A percentile compares a stretch with the other conserved stretches of the same genome.
Conservation (phyloP, 176 grass and related monocot genomes). For the Hyparrhenia diplandra region DNA sequence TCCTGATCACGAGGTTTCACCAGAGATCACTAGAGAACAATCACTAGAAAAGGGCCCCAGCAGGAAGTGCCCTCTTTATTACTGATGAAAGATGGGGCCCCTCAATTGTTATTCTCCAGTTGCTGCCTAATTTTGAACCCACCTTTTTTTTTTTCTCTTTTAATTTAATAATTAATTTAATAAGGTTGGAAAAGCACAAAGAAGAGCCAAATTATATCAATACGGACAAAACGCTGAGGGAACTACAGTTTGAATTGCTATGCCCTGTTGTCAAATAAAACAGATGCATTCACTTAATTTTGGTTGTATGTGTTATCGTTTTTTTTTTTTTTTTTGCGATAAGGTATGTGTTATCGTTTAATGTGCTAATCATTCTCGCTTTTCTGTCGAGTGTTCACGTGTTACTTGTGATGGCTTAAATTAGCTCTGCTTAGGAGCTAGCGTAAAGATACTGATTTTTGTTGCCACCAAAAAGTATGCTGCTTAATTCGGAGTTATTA, state of each 20-base stretch:
- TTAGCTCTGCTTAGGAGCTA: neutral
- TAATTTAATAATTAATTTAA: too few relatives aligned
- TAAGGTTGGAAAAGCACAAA: neutral
- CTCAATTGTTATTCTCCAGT: conserved; percentile 4
- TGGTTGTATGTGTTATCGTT: too few relatives aligned
- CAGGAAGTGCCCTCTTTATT: neutral
- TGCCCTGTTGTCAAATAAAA: too few relatives aligned
- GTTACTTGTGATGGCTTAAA: neutral
- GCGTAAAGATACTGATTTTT: neutral
- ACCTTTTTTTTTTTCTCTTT: neutral
- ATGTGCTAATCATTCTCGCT: neutral
- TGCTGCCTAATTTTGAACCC: neutral
- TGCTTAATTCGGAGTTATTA: neutral
- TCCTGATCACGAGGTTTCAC: neutral
- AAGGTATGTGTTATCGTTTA: neutral
- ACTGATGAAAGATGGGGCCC: neutral
- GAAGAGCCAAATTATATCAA: neutral
- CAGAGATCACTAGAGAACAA: conserved; percentile 6
- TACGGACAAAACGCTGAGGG: neutral
- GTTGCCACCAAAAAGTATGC: neutral
- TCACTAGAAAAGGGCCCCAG: neutral
- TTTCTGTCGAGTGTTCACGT: neutral
- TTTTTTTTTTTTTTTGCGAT: too few relatives aligned
- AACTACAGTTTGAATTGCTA: neutral
- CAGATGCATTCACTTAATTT: neutral